A percentile compares a stretch with the other conserved stretches of the same genome.
phyloP scores from a whole-genome alignment of 768 basidiomycete genomes.

The Termitomyces sp. region DNA sequence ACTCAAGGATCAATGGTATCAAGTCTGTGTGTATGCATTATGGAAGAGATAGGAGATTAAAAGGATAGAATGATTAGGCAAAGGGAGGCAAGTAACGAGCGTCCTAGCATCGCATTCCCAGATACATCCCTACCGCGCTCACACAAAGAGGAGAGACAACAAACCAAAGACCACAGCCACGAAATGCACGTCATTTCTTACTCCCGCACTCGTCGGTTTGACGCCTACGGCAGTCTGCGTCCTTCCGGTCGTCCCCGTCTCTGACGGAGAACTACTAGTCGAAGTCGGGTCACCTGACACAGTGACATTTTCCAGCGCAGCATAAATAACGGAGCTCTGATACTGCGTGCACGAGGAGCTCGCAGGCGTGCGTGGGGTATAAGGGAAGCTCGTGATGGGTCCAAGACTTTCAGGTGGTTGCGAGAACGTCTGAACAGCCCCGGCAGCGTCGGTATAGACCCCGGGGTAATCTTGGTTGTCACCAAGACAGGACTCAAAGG shows the following conservation, averaged over 20 bases:
- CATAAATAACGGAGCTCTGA: conserved; percentile 11
- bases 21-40: background rate
- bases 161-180: background rate
- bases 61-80: background rate
- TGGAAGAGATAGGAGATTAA: background rate
- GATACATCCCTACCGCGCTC: background rate
- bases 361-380: conserved; percentile 33
- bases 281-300: conserved; percentile 8
- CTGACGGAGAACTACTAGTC: conserved; percentile 3
- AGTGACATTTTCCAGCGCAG: conserved; percentile 12
- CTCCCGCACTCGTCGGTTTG: background rate
- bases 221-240: background rate
- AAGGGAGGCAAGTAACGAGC: background rate
- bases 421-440: conserved; percentile 24
- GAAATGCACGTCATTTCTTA: background rate
- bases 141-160: background rate
- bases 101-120: conserved; percentile 1
- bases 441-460: conserved; percentile 12
- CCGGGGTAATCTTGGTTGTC: conserved; percentile 38
- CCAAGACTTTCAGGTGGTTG: conserved; percentile 41
- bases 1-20: background rate
- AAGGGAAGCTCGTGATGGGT: conserved; percentile 35
- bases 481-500: conserved; percentile 48
- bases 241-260: background rate
- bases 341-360: conserved; percentile 28